Evolutionary conservation across 164 flowering plant genomes (phyloP), one percentile per base, ranked within the genome.

Genomic region (Umbellularia californica): DNA sequence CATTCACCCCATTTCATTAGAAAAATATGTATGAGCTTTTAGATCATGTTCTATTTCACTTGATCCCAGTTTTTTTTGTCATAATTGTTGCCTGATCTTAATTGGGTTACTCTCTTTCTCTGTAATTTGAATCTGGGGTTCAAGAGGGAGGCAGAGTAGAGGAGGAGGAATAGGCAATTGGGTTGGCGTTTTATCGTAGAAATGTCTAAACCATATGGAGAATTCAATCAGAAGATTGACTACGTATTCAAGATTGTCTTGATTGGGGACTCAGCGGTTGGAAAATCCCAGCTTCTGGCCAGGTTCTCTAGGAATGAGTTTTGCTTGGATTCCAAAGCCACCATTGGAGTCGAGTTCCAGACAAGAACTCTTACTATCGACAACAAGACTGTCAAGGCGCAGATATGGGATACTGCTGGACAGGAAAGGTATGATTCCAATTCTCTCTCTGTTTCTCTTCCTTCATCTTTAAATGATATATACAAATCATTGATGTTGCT

Each of bases 341-440:
- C 93, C 0, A 89, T 89, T 35, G 92, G 92, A 35, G 92, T 89
- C 20, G 92, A 89, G 74, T 89, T 89, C 68, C 93, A 90, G 76
- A 90, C 90, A 2, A 87, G 87, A 70, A 87, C 93, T 9, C 88
- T 90, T 9, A 62, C 72, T 9, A 83, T 90, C 23, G 89, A 90
- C 81, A 71, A 85, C 68, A 90, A 86, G 77, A 88, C 90, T 0
- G 86, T 87, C n/a, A 88, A 90, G 79, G 91, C 93, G 2, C 93
- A 90, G 82, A 90, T 90, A 60, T 89, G 92, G 92, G 90, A 89
- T 74, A 87, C 92, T 19, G 92, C 92, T 25, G 90, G 90, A 15
- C 90, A 89, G 68, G 92, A 89, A 79, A 87, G 92, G 92, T 87
- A 4, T 66, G 75, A 1, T 27, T 63, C 23, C 12, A 22, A 20